Base-by-base conservation (phyloP, 1,284 basidiomycete genomes). In the Tetrapyrgos nigripes region DNA sequence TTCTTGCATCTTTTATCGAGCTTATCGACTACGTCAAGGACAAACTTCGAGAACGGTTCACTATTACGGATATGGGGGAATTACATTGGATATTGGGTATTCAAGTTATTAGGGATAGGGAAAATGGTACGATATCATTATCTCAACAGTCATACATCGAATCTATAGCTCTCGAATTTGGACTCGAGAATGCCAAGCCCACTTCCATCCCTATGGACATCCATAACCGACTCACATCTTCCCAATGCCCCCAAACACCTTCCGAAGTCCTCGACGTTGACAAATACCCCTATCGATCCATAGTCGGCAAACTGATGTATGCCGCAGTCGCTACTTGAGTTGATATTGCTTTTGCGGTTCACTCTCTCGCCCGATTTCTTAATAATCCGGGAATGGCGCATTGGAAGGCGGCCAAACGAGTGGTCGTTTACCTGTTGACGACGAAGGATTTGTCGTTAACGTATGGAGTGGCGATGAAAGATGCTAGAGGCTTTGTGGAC, bases 81-180 rank as follows among this genome's bases (percentile, higher is more conserved):
- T n/a, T n/a, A n/a, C n/a, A n/a, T n/a, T n/a, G n/a, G 68, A 59
- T 68, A 17, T 62, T 77, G 8, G 72, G 71, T 9, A 67, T 75
- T 14, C 47, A 66, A 28, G 60, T 72, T 33, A 57, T 17, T 2
- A 55, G 61, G 1, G 64, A 72, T 51, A 58, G 59, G 5, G 13
- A 31, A 0, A 31, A 35, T 1, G 63, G 62, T 19, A 66, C 63
- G 13, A 49, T 75, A 21, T 53, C 51, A 11, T 58, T 76, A 4
- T 69, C 68, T 0, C 74, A 76, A 49, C 53, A 61, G 0, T 62
- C 64, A 0, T 70, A 73, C 55, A 63, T 72, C 24, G 52, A 55
- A 3, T 50, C 64, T 5, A 29, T 69, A 9, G 56, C 64, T 13
- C 40, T 48, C 11, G 35, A 60, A 5, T 64, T 58, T 49, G 45